phyloP scores from a whole-genome alignment of 2,329 filamentous ascomycete genomes.

The Basipetospora chlamydospora region DNA sequence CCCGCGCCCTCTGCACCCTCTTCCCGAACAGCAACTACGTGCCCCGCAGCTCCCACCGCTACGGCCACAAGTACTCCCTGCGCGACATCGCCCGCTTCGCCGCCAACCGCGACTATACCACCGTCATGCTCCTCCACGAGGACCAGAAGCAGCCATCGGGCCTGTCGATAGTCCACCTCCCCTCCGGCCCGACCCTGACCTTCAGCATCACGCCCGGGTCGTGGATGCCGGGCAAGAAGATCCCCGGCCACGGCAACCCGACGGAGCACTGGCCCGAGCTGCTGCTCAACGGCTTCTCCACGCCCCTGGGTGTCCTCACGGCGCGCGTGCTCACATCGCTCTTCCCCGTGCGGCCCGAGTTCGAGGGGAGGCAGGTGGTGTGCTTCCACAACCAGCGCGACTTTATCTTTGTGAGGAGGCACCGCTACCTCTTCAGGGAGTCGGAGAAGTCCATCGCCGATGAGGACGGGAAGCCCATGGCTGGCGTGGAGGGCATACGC shows the following conservation, averaged over 20 bases:
- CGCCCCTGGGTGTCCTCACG: constrained; percentile 75
- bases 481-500: constrained; percentile 72
- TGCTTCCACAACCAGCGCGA: constrained; percentile 92
- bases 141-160: constrained; percentile 75
- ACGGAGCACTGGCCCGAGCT: constrained; percentile 86
- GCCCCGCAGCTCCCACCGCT: constrained; percentile 67
- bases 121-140: constrained; percentile 74
- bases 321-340: constrained; percentile 58
- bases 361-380: constrained; percentile 76
- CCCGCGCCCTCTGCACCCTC: constrained; percentile 59
- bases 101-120: constrained; percentile 65
- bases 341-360: constrained; percentile 61
- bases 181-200: constrained; percentile 78
- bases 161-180: constrained; percentile 71
- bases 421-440: constrained; percentile 86
- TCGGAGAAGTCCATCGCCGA: constrained; percentile 79
- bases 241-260: constrained; percentile 77
- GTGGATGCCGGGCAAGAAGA: constrained; percentile 75
- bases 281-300: constrained; percentile 88
- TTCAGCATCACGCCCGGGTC: constrained; percentile 62
- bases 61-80: constrained; percentile 81
- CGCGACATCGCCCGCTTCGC: constrained; percentile 84
- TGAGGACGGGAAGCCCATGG: constrained; percentile 67
- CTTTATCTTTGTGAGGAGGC: constrained; percentile 83
- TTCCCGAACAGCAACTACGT: constrained; percentile 86